Base-by-base conservation (phyloP, 257 asterid species). In the Nicotiana paniculata region DNA sequence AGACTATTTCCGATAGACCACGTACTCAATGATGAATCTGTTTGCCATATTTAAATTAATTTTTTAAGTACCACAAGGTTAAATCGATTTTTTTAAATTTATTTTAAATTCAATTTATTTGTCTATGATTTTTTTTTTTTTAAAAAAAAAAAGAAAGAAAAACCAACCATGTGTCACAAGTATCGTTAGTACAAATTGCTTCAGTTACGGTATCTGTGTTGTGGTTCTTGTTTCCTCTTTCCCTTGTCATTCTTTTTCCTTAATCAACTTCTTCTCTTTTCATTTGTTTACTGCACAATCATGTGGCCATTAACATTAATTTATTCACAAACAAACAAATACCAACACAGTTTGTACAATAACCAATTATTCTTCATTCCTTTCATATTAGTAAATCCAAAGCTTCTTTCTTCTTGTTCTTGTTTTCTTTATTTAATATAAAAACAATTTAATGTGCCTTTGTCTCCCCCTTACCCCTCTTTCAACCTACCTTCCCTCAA, bases 81-180 rank as follows among this genome's bases (percentile, higher is more conserved):
- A 7, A 43, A 43, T 43, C 2, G 11, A 7, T 32, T 32, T 32
- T 3, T 32, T 32, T 32, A 32, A 39, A 39, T 39, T 39, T 10
- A 43, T 3, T 32, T 32, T 32, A 32, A 39, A 39, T 39, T 39
- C 48, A 43, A 43, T 43, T 1, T 43, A 43, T 43, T 43, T 11
- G 11, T 43, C 10, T 43, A 43, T 7, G 9, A 21, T 21, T 21
- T 21, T 21, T 21, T 43, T 43, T 21, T 21, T 21, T 21, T 21
- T 21, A 21, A 43, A 43, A 43, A 7, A 43, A 43, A 8, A 2
- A 1, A 43, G 7, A 39, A 7, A 39, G 7, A 8, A 2, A 7
- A 43, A 43, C 48, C 91, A 83, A 80, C 81, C 92, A 82, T 72
- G 53, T 89, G 88, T 85, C 89, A 82, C 89, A 64, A 63, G 74